A percentile compares a stretch with the other conserved stretches of the same genome.
Conservation (phyloP, 257 asterid genomes). For the Solanum dulcamara region DNA sequence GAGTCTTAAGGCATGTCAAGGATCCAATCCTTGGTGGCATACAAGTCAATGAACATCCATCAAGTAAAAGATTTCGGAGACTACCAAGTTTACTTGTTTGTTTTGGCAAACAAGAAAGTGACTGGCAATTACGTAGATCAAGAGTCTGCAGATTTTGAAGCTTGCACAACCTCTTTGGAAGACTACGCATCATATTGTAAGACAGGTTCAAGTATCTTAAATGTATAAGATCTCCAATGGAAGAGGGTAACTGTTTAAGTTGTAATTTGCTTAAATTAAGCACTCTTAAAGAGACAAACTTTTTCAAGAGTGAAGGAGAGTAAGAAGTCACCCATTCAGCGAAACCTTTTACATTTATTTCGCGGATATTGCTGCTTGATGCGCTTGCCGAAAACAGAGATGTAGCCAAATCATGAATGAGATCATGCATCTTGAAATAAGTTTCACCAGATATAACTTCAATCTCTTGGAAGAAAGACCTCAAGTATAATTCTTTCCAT, state of each 20-base stretch:
- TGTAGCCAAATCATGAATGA: conserved; percentile 13
- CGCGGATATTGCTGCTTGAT: background rate
- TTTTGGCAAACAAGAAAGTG: background rate
- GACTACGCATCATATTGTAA: background rate
- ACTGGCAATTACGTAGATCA: accelerated
- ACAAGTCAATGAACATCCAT: accelerated
- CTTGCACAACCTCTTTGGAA: background rate
- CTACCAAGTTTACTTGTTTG: background rate
- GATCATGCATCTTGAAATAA: conserved; percentile 11
- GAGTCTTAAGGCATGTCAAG: background rate
- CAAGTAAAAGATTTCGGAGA: background rate
- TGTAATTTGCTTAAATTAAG: background rate
- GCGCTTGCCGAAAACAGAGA: background rate
- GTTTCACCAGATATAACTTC: background rate
- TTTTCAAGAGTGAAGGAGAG: background rate
- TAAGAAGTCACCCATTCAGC: background rate
- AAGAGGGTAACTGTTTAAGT: background rate
- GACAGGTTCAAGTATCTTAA: background rate
- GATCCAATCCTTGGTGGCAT: background rate
- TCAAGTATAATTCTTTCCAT: conserved; percentile 3
- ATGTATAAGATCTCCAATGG: background rate
- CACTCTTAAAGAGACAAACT: background rate
- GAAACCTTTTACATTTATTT: background rate
- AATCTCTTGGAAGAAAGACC: conserved; percentile 13
- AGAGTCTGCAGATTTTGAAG: background rate